These are phyloP conservation scores for Aspergillus sclerotioniger DNA, from an alignment of 495 filamentous ascomycete genomes.

Conservation along the genomic window DNA sequence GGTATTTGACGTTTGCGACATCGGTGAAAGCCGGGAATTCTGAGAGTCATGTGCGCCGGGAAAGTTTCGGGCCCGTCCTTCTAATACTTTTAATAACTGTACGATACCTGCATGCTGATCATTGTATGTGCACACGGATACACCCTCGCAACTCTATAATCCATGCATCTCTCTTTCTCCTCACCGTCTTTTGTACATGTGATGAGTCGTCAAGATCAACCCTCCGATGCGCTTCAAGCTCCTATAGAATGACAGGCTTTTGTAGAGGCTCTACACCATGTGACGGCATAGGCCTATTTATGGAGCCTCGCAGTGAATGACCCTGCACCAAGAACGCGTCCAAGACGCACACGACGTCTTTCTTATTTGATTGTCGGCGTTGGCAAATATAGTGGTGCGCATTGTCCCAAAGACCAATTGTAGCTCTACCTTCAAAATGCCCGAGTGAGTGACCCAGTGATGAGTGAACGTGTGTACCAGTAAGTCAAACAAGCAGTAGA, in stretches of 20 bases:
- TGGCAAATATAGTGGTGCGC: not conserved
- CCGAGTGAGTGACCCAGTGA: not conserved
- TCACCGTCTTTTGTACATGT: conserved; percentile 8
- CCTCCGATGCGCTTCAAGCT: not conserved
- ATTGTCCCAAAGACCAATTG: not conserved
- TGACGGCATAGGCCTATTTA: not conserved
- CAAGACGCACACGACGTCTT: not conserved
- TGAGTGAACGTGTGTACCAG: not conserved
- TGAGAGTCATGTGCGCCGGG: conserved; percentile 20
- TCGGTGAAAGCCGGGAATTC: conserved; percentile 84
- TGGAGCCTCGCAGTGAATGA: not conserved
- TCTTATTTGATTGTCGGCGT: not conserved
- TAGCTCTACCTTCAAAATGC: not conserved
- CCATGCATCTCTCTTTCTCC: not conserved
- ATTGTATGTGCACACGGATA: not conserved
- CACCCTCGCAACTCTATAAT: not conserved
- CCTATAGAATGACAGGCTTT: not conserved
- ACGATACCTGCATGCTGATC: not conserved
- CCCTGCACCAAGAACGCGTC: not conserved
- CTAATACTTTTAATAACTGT: not conserved
- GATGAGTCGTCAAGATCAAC: not conserved
- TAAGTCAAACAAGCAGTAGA: not conserved
- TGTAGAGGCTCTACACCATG: not conserved
- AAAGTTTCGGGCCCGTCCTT: not conserved
- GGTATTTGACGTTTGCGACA: conserved; percentile 82